phyloP scores from a whole-genome alignment of 331 rosid genomes.

The Quercus lobata region DNA sequence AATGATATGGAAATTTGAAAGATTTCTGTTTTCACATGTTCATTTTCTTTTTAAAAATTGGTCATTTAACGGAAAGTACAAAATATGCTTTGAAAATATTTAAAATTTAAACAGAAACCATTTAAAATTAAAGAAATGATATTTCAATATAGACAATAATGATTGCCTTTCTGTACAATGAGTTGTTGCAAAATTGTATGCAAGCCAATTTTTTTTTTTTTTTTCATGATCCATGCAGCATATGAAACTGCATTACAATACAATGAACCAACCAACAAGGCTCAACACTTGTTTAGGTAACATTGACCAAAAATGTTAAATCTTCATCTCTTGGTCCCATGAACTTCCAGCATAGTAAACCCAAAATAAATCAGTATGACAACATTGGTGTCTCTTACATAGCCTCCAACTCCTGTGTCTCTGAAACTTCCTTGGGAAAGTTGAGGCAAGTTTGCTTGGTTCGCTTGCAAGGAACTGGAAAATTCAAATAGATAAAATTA shows the following conservation, averaged over 20 bases:
- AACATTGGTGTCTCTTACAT: slow-evolving; percentile 9
- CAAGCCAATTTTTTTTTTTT: not conserved
- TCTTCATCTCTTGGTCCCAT: not conserved
- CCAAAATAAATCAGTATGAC: not conserved
- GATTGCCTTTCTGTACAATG: not conserved
- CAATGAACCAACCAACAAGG: not conserved
- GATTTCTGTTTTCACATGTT: too few relatives aligned
- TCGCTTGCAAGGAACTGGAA: slow-evolving; percentile 50
- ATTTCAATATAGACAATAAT: not conserved
- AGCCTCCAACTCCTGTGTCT: slow-evolving; percentile 50
- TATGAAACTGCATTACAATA: not conserved
- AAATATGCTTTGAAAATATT: not conserved
- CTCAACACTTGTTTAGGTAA: not conserved
- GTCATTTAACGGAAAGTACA: too few relatives aligned
- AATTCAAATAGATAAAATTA: not conserved
- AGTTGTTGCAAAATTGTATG: not conserved
- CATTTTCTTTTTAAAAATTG: too few relatives aligned
- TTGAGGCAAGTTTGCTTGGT: slow-evolving; percentile 51
- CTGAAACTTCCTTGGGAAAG: slow-evolving; percentile 42
- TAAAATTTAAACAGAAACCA: too few relatives aligned
- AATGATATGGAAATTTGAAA: too few relatives aligned
- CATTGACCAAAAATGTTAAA: not conserved
- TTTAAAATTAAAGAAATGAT: not conserved
- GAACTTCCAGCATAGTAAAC: slow-evolving; percentile 11
- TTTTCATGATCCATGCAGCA: not conserved